A percentile compares a stretch with the other conserved stretches of the same genome.
Conservation (phyloP, 2,329 filamentous ascomycete species). For the Pseudocercospora ulei region DNA sequence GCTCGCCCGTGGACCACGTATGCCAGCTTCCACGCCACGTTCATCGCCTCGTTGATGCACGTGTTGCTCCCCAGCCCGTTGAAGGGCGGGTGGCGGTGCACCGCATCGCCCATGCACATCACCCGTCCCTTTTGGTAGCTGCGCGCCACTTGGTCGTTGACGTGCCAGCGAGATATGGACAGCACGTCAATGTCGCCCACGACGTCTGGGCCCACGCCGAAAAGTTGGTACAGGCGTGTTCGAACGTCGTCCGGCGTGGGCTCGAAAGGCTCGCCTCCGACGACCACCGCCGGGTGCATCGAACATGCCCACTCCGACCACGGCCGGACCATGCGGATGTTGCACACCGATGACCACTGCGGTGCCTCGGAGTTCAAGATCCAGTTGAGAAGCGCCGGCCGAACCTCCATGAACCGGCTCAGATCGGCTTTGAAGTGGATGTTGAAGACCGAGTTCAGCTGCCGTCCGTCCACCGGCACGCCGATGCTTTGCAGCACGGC, state of each 20-base stretch:
- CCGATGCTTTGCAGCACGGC: constrained; percentile 38
- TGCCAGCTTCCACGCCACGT: constrained; percentile 34
- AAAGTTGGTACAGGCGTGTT: constrained; percentile 20
- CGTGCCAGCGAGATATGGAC: constrained; percentile 46
- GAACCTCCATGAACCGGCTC: constrained; percentile 39
- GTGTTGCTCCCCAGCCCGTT: constrained; percentile 52
- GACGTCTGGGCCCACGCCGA: no score
- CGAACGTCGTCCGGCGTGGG: constrained; percentile 44
- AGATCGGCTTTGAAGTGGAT: constrained; percentile 43
- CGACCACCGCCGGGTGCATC: constrained; percentile 27
- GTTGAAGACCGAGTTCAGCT: constrained; percentile 39
- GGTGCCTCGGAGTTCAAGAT: constrained; percentile 44
- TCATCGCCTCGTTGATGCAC: constrained; percentile 36
- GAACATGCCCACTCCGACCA: constrained; percentile 52
- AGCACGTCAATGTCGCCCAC: constrained; percentile 43
- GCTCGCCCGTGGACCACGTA: constrained; percentile 27
- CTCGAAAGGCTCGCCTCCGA: constrained; percentile 30
- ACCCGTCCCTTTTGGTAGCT: constrained; percentile 41
- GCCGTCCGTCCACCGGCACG: constrained; percentile 40
- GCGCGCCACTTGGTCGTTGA: constrained; percentile 51
- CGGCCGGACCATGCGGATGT: constrained; percentile 51
- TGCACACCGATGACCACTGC: constrained; percentile 41
- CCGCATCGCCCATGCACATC: constrained; percentile 50
- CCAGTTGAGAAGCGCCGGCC: constrained; percentile 50
- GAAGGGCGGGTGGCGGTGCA: constrained; percentile 50